phyloP scores from a whole-genome alignment of 441 rosid species.

The Capsella rubella region DNA sequence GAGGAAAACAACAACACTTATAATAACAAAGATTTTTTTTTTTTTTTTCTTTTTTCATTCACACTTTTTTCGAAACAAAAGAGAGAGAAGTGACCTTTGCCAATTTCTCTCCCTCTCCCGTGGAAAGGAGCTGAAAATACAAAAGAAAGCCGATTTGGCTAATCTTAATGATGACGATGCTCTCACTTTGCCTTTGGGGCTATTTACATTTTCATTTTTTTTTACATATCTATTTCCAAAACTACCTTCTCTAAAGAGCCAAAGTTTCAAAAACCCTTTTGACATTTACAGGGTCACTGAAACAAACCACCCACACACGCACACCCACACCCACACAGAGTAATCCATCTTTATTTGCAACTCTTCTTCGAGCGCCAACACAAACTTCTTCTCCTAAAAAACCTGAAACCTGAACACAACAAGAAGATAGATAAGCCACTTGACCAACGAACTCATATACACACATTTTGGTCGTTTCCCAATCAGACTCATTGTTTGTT shows the following conservation, averaged over 20 bases:
- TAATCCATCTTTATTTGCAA: constrained; percentile 33
- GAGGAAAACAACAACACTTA: not conserved
- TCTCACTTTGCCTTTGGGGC: constrained; percentile 24
- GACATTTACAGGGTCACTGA: constrained; percentile 1
- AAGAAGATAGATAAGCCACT: constrained; percentile 1
- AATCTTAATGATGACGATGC: constrained; percentile 1
- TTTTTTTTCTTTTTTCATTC: not conserved
- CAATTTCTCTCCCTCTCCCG: constrained; percentile 32
- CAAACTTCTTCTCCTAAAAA: constrained; percentile 21
- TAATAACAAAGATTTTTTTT: not conserved
- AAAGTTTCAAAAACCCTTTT: constrained; percentile 1
- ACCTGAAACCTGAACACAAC: constrained; percentile 18
- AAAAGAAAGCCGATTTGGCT: constrained; percentile 38
- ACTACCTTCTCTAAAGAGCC: constrained; percentile 15
- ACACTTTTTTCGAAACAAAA: constrained; percentile 23
- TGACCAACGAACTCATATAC: not conserved
- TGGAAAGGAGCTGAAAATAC: constrained; percentile 19
- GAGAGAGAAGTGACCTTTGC: constrained; percentile 29
- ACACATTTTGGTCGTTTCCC: not conserved
- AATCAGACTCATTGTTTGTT: constrained; percentile 3
- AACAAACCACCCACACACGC: not conserved
- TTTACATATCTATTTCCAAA: not conserved
- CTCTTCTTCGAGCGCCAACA: constrained; percentile 44
- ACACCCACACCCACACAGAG: constrained; percentile 8
- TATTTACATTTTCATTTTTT: constrained; percentile 29